Base-by-base conservation (phyloP, 2,329 filamentous ascomycete genomes). In the Fusarium penzigii region DNA sequence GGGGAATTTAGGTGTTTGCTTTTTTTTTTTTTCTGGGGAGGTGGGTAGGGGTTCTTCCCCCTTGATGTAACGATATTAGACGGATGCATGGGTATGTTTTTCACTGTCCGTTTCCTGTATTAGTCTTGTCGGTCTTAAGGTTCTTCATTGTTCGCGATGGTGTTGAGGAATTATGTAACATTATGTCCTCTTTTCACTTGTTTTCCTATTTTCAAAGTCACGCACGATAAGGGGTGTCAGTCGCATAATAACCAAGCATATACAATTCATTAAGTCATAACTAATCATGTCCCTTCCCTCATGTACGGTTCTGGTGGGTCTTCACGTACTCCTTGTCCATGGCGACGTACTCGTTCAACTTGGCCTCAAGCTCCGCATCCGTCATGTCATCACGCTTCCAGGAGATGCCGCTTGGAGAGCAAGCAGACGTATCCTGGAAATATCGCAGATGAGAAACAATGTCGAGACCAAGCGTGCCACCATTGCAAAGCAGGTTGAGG, bases 401-500 rank as follows among this genome's bases (percentile, higher is more conserved):
- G 6, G 61, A 51, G 42, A 60, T 50, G 29, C 65, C 56, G 17
- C 53, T 29, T 9, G 39, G 51, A 14, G 42, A 61, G 65, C 80
- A 83, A 38, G 62, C 72, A 12, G 69, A 56, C 11, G 79, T 76
- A 17, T 64, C 49, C 50, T 69, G 68, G 53, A 85, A 74, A 69
- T 85, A 85, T 61, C 72, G 68, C 16, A 62, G 32, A 65, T 85
- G 82, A 3, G 79, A 72, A 5, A 63, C 46, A 34, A 74, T 54
- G 53, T 82, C 69, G 39, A 83, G 62, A 2, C 75, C 76, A 2
- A 66, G 51, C 0, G 75, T 77, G 34, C 75, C 75, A n/a, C 63
- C 81, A 61, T 84, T 84, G 70, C 82, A 84, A 36, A 51, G 40
- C 11, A 69, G 62, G 65, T 77, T 82, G 20, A 70, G 69, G 51